Conservation (phyloP, 257 asterid genomes). For the Plantago elongata region DNA sequence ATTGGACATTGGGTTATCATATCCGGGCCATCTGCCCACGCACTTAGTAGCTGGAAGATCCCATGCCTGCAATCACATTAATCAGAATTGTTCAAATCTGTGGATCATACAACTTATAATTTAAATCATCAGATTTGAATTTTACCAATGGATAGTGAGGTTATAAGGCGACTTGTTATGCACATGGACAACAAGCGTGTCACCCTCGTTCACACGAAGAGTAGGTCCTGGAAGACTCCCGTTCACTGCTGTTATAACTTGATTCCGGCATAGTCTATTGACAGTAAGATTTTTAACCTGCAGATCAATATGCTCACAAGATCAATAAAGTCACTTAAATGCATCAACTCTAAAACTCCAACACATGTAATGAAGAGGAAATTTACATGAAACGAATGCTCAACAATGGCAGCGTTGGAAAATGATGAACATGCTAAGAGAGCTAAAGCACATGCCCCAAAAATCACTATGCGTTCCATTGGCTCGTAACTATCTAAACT, state of each 20-base stretch:
- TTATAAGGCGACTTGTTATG: conserved; percentile 52
- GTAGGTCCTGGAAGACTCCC: conserved; percentile 66
- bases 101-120: not conserved
- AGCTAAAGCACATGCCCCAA: conserved; percentile 26
- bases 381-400: conserved; percentile 61
- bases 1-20: conserved; percentile 65
- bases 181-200: conserved; percentile 55
- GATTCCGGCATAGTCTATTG: conserved; percentile 42
- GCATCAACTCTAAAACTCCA: too few relatives aligned
- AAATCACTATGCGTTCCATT: conserved; percentile 25
- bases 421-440: conserved; percentile 27
- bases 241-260: conserved; percentile 62
- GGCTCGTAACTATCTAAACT: not conserved
- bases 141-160: conserved; percentile 63
- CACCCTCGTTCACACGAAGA: conserved; percentile 53
- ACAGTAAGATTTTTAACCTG: conserved; percentile 59
- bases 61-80: conserved; percentile 56
- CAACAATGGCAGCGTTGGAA: conserved; percentile 54
- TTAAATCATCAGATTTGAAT: not conserved
- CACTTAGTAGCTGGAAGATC: conserved; percentile 46
- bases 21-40: conserved; percentile 79
- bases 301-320: not conserved
- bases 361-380: not conserved
- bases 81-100: not conserved
- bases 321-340: not conserved